phyloP scores from a whole-genome alignment of 306 rosid genomes.

The Citrullus amarus region DNA sequence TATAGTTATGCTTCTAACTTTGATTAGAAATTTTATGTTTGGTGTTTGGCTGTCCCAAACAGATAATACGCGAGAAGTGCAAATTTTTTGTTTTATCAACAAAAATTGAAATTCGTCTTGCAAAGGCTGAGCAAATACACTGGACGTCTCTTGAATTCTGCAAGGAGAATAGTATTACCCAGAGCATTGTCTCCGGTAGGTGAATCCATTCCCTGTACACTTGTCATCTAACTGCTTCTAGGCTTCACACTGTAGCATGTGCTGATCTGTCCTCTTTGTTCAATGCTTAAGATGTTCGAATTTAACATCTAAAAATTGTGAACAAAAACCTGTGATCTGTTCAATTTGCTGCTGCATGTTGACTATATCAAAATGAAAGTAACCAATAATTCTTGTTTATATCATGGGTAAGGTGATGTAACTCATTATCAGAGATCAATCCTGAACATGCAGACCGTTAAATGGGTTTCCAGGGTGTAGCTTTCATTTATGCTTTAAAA shows the following conservation, averaged over 20 bases:
- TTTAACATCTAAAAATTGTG: not conserved
- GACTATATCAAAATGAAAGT: not conserved
- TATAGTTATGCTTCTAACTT: not conserved
- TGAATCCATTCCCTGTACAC: not conserved
- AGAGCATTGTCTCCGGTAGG: slow-evolving; percentile 36
- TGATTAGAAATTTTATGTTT: not conserved
- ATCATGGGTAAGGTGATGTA: too few relatives aligned
- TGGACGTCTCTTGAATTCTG: slow-evolving; percentile 68
- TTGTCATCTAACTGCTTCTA: not conserved
- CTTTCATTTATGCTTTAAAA: not conserved
- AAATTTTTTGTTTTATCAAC: slow-evolving; percentile 47
- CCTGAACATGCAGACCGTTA: too few relatives aligned
- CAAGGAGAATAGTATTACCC: slow-evolving; percentile 24
- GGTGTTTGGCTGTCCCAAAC: slow-evolving; percentile 15
- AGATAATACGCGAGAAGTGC: slow-evolving; percentile 57
- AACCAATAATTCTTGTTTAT: too few relatives aligned
- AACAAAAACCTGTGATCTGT: not conserved
- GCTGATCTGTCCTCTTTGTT: not conserved
- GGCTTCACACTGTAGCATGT: not conserved
- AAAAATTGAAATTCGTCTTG: slow-evolving; percentile 73
- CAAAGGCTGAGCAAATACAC: slow-evolving; percentile 42
- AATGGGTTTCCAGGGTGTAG: not conserved
- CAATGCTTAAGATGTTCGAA: not conserved
- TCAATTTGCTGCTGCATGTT: not conserved
- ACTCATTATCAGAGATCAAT: too few relatives aligned